These are phyloP conservation scores for Fraxinus cuspidata DNA, from an alignment of 257 asterid species.

Conservation along the genomic window DNA sequence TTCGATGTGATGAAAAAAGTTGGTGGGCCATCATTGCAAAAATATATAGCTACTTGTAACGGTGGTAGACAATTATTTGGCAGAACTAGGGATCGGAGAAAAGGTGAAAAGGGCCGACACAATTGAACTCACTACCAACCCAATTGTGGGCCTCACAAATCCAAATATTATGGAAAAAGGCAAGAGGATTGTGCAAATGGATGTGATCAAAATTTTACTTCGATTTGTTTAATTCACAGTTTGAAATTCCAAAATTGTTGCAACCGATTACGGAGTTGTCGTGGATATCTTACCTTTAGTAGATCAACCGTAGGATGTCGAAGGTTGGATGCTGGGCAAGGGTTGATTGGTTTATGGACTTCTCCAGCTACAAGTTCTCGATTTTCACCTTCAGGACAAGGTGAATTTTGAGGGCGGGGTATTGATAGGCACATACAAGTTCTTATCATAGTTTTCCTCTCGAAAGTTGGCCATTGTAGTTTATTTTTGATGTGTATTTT, in stretches of 20 bases:
- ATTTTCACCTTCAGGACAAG: not conserved
- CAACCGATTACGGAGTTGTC: not conserved
- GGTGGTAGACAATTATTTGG: too few species aligned
- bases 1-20: too few species aligned
- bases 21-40: too few species aligned
- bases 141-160: not conserved
- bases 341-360: not conserved
- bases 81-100: too few species aligned
- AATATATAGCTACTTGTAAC: too few species aligned
- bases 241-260: not conserved
- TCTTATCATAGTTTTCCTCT: not conserved
- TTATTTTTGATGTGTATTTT: not conserved
- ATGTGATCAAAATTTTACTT: not conserved
- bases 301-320: not conserved
- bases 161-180: not conserved
- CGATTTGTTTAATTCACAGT: not conserved
- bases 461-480: not conserved
- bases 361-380: not conserved
- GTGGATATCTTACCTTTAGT: not conserved
- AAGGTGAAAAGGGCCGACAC: too few species aligned
- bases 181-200: too few species aligned
- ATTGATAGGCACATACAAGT: not conserved
- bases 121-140: not conserved
- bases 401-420: not conserved
- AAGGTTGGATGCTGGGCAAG: not conserved